These are phyloP conservation scores for Annulohypoxylon maeteangense DNA, from an alignment of 495 filamentous ascomycete species.

Conservation along the genomic window DNA sequence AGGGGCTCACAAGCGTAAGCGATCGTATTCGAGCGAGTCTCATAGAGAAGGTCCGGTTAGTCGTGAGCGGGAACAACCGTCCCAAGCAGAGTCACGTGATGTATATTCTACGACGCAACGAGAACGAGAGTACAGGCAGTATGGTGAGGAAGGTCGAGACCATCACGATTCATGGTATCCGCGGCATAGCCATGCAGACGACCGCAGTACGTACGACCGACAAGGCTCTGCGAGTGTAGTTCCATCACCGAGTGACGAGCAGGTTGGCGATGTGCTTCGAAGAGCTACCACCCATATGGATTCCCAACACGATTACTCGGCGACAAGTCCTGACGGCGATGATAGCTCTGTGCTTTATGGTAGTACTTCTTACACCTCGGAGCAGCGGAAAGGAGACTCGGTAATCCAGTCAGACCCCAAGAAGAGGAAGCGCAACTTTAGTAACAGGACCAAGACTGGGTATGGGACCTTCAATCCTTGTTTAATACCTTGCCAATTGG, in stretches of 20 bases:
- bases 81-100: constrained; percentile 56
- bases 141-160: constrained; percentile 56
- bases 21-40: constrained; percentile 58
- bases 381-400: constrained; percentile 58
- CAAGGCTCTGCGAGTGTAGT: constrained; percentile 54
- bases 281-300: constrained; percentile 55
- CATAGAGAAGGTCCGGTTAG: constrained; percentile 45
- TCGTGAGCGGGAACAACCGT: constrained; percentile 42
- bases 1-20: constrained; percentile 63
- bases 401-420: constrained; percentile 76
- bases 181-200: constrained; percentile 52
- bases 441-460: constrained; percentile 94
- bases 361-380: constrained; percentile 55
- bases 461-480: constrained; percentile 22
- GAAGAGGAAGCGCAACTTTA: constrained; percentile 87
- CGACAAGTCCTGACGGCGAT: constrained; percentile 62
- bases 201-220: constrained; percentile 57
- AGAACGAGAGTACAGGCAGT: constrained; percentile 56
- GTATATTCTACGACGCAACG: constrained; percentile 51
- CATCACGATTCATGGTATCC: constrained; percentile 58
- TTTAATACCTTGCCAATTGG: background rate
- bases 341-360: constrained; percentile 56
- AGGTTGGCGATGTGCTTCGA: constrained; percentile 52
- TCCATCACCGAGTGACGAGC: constrained; percentile 59
- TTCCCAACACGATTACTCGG: constrained; percentile 53